These are phyloP conservation scores for Solanum lycopersicoides DNA, from an alignment of 257 asterid species.

Conservation along the genomic window DNA sequence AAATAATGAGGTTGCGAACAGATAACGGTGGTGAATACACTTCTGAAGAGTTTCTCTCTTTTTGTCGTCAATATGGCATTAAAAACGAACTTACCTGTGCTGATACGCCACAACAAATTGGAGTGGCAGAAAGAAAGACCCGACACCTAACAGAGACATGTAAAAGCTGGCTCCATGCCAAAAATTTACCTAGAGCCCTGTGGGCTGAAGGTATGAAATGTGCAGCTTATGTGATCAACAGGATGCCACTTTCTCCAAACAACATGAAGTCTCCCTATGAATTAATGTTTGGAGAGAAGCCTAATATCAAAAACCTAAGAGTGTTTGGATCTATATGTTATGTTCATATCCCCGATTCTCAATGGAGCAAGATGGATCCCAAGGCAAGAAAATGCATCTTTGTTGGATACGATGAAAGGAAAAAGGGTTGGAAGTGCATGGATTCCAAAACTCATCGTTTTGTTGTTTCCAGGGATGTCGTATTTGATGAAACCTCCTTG, in stretches of 20 bases:
- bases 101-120: no score
- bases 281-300: background rate
- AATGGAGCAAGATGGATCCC: background rate
- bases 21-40: background rate
- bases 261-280: background rate
- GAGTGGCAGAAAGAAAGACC: background rate
- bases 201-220: background rate
- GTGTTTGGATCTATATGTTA: background rate
- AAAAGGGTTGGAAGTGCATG: background rate
- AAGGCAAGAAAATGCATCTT: background rate
- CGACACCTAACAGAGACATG: background rate
- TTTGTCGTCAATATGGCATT: background rate
- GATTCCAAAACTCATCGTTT: background rate
- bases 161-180: background rate
- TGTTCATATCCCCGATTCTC: background rate
- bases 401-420: background rate
- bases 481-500: background rate
- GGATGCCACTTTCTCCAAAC: background rate
- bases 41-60: background rate
- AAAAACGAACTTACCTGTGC: background rate
- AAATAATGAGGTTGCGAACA: background rate
- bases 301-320: background rate
- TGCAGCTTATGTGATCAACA: background rate
- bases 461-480: background rate
- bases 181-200: background rate